Percentiles rank a stretch among this genome's conserved stretches.
phyloP scores from a whole-genome alignment of 441 rosid genomes.

The Gossypium gossypioides region DNA sequence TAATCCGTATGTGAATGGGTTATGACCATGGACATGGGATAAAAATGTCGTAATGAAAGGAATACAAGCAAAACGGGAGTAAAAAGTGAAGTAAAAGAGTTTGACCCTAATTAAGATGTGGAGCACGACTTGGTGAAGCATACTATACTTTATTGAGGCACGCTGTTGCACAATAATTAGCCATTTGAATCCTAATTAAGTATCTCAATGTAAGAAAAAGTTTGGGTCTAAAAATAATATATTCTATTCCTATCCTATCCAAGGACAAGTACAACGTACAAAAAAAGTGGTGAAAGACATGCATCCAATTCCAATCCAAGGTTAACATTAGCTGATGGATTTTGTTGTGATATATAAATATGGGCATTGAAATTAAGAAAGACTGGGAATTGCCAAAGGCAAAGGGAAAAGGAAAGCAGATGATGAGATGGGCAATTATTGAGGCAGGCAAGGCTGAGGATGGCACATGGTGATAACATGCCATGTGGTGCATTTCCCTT shows the following conservation, averaged over 20 bases:
- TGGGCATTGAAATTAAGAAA: neutral
- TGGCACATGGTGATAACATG: slow-evolving; percentile 2
- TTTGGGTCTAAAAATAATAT: neutral
- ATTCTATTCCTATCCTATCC: neutral
- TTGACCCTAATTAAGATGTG: neutral
- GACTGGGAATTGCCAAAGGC: neutral
- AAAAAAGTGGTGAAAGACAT: neutral
- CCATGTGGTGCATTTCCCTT: neutral
- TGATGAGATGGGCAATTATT: neutral
- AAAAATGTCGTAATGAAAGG: neutral
- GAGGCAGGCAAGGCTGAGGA: neutral
- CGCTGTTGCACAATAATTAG: neutral
- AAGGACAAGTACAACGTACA: neutral
- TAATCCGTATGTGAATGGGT: neutral
- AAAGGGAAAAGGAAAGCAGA: neutral
- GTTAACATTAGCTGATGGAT: neutral
- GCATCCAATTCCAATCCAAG: neutral
- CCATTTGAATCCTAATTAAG: neutral
- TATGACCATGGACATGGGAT: neutral
- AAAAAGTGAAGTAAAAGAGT: neutral
- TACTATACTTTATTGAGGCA: neutral
- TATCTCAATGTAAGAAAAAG: neutral
- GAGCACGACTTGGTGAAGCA: neutral
- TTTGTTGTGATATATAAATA: neutral
- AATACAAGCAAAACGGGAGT: neutral